Evolutionary conservation across 2,329 filamentous ascomycete species (phyloP).

Genomic region (Fusarium illudens): DNA sequence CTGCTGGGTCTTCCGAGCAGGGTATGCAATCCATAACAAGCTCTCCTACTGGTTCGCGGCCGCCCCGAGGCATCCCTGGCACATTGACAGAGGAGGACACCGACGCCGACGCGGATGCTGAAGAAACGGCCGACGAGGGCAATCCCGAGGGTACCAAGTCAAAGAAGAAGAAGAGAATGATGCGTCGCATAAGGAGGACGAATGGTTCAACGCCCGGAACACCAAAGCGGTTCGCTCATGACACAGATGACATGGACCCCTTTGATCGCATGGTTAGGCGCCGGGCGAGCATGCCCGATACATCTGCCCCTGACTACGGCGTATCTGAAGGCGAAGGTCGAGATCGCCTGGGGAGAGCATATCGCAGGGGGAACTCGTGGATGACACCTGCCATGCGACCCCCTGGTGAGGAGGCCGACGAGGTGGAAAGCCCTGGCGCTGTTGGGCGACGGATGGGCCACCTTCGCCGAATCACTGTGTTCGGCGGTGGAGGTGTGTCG

Average conservation of each 20-base stretch:
- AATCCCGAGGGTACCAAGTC: slow-evolving; percentile 49
- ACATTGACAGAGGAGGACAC: slow-evolving; percentile 61
- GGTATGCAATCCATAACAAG: slow-evolving; percentile 53
- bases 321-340: slow-evolving; percentile 80
- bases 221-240: slow-evolving; percentile 56
- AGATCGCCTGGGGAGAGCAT: slow-evolving; percentile 61
- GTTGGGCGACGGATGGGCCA: slow-evolving; percentile 66
- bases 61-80: slow-evolving; percentile 59
- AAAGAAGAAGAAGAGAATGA: slow-evolving; percentile 68
- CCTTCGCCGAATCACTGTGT: slow-evolving; percentile 71
- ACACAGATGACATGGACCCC: slow-evolving; percentile 52
- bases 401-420: slow-evolving; percentile 60
- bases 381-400: slow-evolving; percentile 59
- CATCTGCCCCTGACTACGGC: slow-evolving; percentile 66
- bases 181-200: slow-evolving; percentile 62
- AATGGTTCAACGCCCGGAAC: slow-evolving; percentile 74
- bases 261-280: slow-evolving; percentile 65
- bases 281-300: slow-evolving; percentile 72
- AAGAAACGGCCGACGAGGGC: slow-evolving; percentile 84
- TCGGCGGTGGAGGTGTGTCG: slow-evolving; percentile 70
- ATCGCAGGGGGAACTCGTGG: slow-evolving; percentile 68
- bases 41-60: slow-evolving; percentile 58
- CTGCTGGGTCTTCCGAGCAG: slow-evolving; percentile 44
- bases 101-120: slow-evolving; percentile 72
- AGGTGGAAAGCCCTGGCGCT: slow-evolving; percentile 58